A percentile compares a stretch with the other conserved stretches of the same genome.
phyloP scores from a whole-genome alignment of 2,329 filamentous ascomycete genomes.

The Lachnellula occidentalis region DNA sequence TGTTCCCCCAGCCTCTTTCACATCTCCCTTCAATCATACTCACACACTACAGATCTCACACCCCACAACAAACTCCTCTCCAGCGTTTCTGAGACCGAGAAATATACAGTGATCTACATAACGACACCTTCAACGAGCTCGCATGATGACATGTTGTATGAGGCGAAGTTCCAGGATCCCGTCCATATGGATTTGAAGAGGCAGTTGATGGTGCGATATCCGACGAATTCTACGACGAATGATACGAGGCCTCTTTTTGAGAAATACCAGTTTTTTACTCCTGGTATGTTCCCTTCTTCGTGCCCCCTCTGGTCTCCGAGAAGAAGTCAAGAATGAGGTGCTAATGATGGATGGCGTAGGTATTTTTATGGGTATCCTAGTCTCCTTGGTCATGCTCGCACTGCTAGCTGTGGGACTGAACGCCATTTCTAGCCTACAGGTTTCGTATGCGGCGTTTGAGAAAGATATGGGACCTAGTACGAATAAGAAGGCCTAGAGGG shows the following conservation, averaged over 20 bases:
- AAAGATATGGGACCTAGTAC: constrained; percentile 89
- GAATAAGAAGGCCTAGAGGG: constrained; percentile 70
- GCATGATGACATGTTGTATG: constrained; percentile 42
- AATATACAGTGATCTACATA: constrained; percentile 71
- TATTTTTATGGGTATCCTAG: constrained; percentile 81
- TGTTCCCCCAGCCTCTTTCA: background rate
- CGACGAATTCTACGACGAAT: constrained; percentile 39
- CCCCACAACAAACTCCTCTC: constrained; percentile 33
- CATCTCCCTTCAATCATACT: background rate
- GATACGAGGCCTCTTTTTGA: constrained; percentile 65
- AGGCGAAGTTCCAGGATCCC: constrained; percentile 56
- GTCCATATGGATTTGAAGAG: constrained; percentile 73
- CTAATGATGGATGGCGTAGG: constrained; percentile 42
- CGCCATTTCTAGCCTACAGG: constrained; percentile 74
- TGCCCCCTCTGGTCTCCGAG: background rate
- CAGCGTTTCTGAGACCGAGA: constrained; percentile 10
- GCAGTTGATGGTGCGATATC: constrained; percentile 29
- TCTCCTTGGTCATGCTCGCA: constrained; percentile 62
- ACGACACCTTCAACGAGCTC: constrained; percentile 46
- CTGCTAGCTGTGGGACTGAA: constrained; percentile 75
- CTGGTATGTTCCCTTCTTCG: constrained; percentile 54
- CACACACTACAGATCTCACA: constrained; percentile 22
- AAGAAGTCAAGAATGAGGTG: background rate
- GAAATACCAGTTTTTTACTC: constrained; percentile 90
- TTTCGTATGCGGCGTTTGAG: constrained; percentile 91